Percentiles rank a stretch among this genome's conserved stretches.
Evolutionary conservation across 83 land plant genomes (phyloP).

Genomic region (Isoetes engelmannii): DNA sequence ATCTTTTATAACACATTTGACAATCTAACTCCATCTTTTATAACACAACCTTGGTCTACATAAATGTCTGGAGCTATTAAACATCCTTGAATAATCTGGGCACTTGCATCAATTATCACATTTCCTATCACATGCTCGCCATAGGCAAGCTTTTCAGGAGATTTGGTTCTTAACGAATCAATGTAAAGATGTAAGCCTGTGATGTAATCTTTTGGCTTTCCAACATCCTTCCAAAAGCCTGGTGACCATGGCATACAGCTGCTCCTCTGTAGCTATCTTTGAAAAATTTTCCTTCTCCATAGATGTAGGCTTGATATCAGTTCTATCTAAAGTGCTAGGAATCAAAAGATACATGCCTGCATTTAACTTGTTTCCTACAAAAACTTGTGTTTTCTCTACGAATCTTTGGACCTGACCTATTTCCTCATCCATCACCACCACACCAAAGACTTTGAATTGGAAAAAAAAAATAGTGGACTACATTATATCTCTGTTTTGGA

Average conservation of each 20-base stretch:
- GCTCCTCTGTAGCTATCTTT: neutral
- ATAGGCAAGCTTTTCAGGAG: neutral
- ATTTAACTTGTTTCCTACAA: neutral
- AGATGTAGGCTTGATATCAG: neutral
- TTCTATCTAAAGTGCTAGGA: neutral
- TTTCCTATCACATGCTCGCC: conserved; percentile 4
- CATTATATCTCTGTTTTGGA: no score
- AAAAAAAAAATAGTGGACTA: no score
- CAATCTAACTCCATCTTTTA: conserved; percentile 2
- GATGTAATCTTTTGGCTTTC: neutral
- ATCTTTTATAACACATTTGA: conserved; percentile 3
- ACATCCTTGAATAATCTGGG: neutral
- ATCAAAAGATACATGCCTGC: neutral
- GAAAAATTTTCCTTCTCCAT: neutral
- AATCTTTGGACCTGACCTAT: neutral
- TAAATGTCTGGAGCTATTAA: neutral
- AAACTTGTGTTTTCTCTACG: neutral
- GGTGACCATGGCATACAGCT: neutral
- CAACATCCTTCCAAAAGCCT: neutral
- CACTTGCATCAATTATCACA: conserved; percentile 2
- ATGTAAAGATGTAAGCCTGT: neutral
- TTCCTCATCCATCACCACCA: neutral
- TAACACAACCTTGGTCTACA: neutral
- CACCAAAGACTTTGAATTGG: neutral
- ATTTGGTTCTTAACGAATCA: neutral